Evolutionary conservation across 2,329 filamentous ascomycete genomes (phyloP), one percentile per base, ranked within the genome.

Genomic region (Stachybotrys echinatus): DNA sequence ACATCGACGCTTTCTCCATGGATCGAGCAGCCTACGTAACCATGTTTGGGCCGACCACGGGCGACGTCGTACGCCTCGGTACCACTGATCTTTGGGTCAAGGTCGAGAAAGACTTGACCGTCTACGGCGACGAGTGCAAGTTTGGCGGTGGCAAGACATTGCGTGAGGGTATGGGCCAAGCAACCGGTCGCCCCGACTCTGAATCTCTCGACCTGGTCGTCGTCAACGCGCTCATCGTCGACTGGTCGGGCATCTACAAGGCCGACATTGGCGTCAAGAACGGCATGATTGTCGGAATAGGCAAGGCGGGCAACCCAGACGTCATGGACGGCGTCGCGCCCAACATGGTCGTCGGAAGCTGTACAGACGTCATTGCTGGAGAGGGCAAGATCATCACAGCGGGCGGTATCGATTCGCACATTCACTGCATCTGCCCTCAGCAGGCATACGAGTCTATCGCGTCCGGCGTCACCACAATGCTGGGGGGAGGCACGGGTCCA

Each of bases 301-400:
- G 92, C 52, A 96, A 97, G 70, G 90, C 92, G 17, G 92, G 92
- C 19, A 97, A 96, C 61, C 92, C 92, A n/a, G 92, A 97, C 69
- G 83, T 95, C 44, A 96, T 96, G 92, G 87, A 94, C 27, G 89
- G 89, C 5, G 89, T 97, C 6, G 76, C 86, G 52, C 75, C 83
- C 0, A 78, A 84, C 50, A 83, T 97, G 84, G 74, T 96, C 2
- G 83, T 96, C 10, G 92, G 92, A 12, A 87, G 85, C 55, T 89
- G 88, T 57, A 97, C 92, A 0, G 92, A 97, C 73, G 89, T 96
- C 20, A 84, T 97, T 64, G 90, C 92, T 18, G 92, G 84, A 14
- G 92, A 97, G 71, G 84, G 88, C 59, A 89, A 89, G 72, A 96
- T 97, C 55, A 73, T 97, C 48, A 97, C 92, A 0, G 88, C 91